Percentiles rank a stretch among this genome's conserved stretches.
Conservation (phyloP, 495 filamentous ascomycete species). For the Hapsidospora chrysogenum region DNA sequence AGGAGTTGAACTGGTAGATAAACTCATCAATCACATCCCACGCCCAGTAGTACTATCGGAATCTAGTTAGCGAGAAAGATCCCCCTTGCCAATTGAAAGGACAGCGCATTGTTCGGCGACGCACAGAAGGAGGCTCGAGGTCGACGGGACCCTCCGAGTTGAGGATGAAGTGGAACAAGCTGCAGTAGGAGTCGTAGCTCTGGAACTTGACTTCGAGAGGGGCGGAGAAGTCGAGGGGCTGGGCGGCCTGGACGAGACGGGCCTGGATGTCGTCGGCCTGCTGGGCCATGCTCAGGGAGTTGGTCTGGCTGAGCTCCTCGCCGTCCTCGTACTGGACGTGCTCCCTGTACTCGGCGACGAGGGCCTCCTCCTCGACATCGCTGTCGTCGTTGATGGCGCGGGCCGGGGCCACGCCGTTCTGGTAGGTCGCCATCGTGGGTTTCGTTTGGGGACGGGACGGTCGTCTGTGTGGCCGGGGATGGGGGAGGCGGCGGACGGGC, state of each 20-base stretch:
- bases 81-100: background rate
- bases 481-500: constrained; percentile 6
- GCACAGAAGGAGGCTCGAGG: constrained; percentile 84
- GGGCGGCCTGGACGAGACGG: constrained; percentile 74
- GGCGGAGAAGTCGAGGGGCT: constrained; percentile 87
- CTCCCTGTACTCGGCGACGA: constrained; percentile 86
- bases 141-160: constrained; percentile 98
- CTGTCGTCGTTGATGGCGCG: constrained; percentile 59
- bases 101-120: constrained; percentile 12
- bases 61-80: constrained; percentile 7
- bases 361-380: constrained; percentile 84
- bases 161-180: constrained; percentile 93
- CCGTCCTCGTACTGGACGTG: constrained; percentile 83
- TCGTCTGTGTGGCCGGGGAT: constrained; percentile 1
- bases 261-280: constrained; percentile 73
- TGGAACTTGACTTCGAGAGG: constrained; percentile 88
- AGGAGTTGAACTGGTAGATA: constrained; percentile 99
- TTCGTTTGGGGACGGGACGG: constrained; percentile 1
- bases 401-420: constrained; percentile 30
- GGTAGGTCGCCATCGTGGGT: constrained; percentile 30
- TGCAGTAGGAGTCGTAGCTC: constrained; percentile 99
- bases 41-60: constrained; percentile 84
- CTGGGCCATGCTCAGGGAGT: constrained; percentile 30
- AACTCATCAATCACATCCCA: constrained; percentile 99
- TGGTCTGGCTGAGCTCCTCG: constrained; percentile 55